Evolutionary conservation across 2,329 filamentous ascomycete species (phyloP).

Genomic region (Aspergillus felis): DNA sequence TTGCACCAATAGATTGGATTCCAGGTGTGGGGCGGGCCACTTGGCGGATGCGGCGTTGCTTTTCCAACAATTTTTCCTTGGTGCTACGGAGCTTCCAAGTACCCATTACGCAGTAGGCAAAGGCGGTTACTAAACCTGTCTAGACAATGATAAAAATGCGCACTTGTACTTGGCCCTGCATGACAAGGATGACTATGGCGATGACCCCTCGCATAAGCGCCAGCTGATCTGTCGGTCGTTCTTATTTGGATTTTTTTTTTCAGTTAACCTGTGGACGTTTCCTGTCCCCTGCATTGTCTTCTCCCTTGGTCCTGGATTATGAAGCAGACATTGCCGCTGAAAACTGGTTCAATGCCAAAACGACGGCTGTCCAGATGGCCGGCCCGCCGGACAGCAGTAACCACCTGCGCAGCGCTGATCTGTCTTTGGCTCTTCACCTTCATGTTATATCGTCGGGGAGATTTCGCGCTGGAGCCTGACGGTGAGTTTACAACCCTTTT

Average conservation of each 20-base stretch:
- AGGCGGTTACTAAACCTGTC: not conserved
- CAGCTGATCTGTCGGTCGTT: not conserved
- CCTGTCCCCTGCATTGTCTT: not conserved
- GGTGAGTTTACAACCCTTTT: not conserved
- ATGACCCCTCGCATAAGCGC: not conserved
- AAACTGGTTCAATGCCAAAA: constrained; percentile 9
- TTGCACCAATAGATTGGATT: not conserved
- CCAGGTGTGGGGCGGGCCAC: not conserved
- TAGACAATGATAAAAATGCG: not conserved
- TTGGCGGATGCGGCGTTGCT: not conserved
- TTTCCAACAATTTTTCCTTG: not conserved
- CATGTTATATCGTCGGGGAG: constrained; percentile 8
- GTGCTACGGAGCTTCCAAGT: no score
- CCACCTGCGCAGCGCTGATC: constrained; percentile 14
- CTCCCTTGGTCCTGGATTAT: not conserved
- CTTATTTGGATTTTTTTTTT: not conserved
- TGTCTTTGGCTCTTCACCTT: constrained; percentile 9
- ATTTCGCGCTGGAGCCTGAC: constrained; percentile 4
- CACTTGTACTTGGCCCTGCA: not conserved
- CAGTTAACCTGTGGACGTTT: no score
- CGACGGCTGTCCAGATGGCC: constrained; percentile 18
- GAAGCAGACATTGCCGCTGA: not conserved
- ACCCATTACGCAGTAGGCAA: not conserved
- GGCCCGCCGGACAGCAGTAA: constrained; percentile 11
- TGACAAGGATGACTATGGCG: no score